Evolutionary conservation across 495 filamentous ascomycete genomes (phyloP).

Genomic region (Aspergillus nanangensis): DNA sequence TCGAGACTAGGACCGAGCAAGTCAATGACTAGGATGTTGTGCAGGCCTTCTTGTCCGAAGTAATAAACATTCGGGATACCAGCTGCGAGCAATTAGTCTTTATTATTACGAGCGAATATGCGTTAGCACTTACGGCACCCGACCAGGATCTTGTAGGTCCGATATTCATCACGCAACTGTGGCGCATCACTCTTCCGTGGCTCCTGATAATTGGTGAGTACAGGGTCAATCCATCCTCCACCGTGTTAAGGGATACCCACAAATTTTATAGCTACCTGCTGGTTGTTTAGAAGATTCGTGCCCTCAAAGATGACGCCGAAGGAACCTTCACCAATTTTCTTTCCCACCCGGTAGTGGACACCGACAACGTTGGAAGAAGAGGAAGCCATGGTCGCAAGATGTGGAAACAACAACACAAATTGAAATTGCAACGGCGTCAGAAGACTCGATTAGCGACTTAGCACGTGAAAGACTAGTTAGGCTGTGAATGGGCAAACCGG

Average conservation of each 20-base stretch:
- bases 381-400: constrained; percentile 65
- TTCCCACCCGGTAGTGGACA: constrained; percentile 97
- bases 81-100: constrained; percentile 44
- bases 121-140: constrained; percentile 99
- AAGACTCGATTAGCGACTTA: constrained; percentile 19
- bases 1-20: constrained; percentile 93
- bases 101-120: too few species aligned
- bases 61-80: constrained; percentile 99
- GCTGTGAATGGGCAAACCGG: not conserved
- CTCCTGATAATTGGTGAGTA: too few species aligned
- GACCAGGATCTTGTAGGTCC: constrained; percentile 98
- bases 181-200: constrained; percentile 98
- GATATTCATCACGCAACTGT: constrained; percentile 96
- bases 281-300: constrained; percentile 97
- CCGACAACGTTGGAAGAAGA: constrained; percentile 97
- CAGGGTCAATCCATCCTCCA: too few species aligned
- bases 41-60: constrained; percentile 96
- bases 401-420: constrained; percentile 18
- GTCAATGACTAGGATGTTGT: constrained; percentile 99
- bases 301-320: constrained; percentile 99
- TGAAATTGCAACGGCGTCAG: constrained; percentile 23
- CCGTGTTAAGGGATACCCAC: constrained; percentile 65
- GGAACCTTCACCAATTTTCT: constrained; percentile 98
- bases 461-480: constrained; percentile 28
- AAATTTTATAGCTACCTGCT: constrained; percentile 99